Evolutionary conservation across 163 green algal species (phyloP).

Genomic region (Chlamydomonas reinhardtii): DNA sequence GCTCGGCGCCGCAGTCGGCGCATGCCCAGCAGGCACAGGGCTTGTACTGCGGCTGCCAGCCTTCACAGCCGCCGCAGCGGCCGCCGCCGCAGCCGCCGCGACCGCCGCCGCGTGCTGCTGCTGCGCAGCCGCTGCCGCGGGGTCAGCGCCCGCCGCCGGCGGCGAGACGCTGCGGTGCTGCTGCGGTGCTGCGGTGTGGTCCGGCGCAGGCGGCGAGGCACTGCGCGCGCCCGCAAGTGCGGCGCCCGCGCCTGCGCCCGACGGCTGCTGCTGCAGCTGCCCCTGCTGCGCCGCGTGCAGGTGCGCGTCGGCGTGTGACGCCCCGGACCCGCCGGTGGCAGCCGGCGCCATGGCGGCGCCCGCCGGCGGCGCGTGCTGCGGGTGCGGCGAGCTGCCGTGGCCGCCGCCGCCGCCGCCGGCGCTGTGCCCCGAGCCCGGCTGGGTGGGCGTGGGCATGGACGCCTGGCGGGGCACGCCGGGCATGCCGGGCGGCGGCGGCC

Average conservation of each 20-base stretch:
- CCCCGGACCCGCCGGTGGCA: background rate
- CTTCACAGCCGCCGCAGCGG: too few relatives aligned
- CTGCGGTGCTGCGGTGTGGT: too few relatives aligned
- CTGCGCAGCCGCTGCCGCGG: background rate
- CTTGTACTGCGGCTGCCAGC: background rate
- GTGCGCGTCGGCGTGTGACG: background rate
- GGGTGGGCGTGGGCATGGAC: too few relatives aligned
- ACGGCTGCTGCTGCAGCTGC: too few relatives aligned
- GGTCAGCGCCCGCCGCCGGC: too few relatives aligned
- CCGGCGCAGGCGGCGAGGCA: background rate
- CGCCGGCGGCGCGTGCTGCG: background rate
- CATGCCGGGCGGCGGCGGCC: constrained; percentile 37
- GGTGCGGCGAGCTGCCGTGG: background rate
- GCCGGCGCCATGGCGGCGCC: background rate
- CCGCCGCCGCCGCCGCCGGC: background rate
- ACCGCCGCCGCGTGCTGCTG: background rate
- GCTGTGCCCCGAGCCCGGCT: background rate
- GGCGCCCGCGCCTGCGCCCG: too few relatives aligned
- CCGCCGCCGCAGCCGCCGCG: too few relatives aligned
- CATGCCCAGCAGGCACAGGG: background rate
- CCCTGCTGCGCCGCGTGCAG: too few relatives aligned
- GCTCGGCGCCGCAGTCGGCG: too few relatives aligned
- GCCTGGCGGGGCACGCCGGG: constrained; percentile 9
- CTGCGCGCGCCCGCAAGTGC: background rate
- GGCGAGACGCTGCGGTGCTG: background rate